Percentiles rank a stretch among this genome's conserved stretches.
phyloP scores from a whole-genome alignment of 345 rosid genomes.

The Xanthoceras sorbifolium region DNA sequence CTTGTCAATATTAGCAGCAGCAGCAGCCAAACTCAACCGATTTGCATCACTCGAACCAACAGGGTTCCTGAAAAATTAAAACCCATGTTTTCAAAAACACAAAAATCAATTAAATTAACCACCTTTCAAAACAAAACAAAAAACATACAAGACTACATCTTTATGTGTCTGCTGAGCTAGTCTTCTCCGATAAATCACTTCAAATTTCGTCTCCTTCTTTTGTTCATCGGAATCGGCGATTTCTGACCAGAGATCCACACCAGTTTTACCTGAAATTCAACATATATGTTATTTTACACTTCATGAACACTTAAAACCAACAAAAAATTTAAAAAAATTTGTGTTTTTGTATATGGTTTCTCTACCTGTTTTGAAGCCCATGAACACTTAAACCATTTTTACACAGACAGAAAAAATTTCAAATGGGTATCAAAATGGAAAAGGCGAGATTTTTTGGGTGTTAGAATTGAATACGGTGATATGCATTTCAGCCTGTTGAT shows the following conservation, averaged over 20 bases:
- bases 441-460: too few relatives aligned
- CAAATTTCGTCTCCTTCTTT: conserved; percentile 20
- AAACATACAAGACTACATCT: conserved; percentile 29
- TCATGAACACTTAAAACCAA: neutral
- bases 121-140: neutral
- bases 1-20: conserved; percentile 38
- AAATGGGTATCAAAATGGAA: too few relatives aligned
- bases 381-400: conserved; percentile 1
- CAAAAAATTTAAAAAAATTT: neutral
- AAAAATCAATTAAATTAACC: neutral
- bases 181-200: conserved; percentile 58
- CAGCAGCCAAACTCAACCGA: conserved; percentile 59
- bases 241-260: conserved; percentile 61
- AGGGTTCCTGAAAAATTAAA: conserved; percentile 26
- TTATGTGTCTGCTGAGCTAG: conserved; percentile 34
- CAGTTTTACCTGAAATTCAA: conserved; percentile 11
- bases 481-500: too few relatives aligned
- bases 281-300: neutral
- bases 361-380: conserved; percentile 40
- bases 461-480: too few relatives aligned
- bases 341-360: neutral
- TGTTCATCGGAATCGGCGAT: conserved; percentile 38
- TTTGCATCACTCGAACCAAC: conserved; percentile 23
- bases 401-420: too few relatives aligned
- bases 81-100: conserved; percentile 6